A percentile compares a stretch with the other conserved stretches of the same genome.
Conservation (phyloP, 2,329 filamentous ascomycete species). For the Ambrosiella xylebori region DNA sequence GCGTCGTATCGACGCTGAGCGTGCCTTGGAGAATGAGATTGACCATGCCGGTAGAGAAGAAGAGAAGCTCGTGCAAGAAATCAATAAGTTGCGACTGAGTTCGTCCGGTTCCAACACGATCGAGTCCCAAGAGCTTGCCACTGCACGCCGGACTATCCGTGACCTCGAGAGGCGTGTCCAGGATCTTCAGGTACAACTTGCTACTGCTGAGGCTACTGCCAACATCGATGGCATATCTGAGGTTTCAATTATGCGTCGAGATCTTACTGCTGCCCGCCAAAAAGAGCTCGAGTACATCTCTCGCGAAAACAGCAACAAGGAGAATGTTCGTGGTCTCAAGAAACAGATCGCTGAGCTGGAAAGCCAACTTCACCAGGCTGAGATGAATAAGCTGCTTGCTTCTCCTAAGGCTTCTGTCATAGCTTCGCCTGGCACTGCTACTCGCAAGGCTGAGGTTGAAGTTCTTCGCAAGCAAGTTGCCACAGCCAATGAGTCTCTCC, state of each 20-base stretch:
- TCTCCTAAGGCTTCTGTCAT: background rate
- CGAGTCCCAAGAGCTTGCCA: conserved; percentile 36
- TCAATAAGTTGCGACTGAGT: conserved; percentile 31
- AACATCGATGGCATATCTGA: conserved; percentile 31
- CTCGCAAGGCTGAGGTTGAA: conserved; percentile 38
- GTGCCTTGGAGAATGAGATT: conserved; percentile 47
- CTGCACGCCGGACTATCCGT: conserved; percentile 44
- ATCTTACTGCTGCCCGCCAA: conserved; percentile 45
- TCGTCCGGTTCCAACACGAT: conserved; percentile 26
- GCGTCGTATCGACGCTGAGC: conserved; percentile 41
- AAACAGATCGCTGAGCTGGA: conserved; percentile 50
- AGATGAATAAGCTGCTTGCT: conserved; percentile 29
- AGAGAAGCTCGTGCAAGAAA: conserved; percentile 38
- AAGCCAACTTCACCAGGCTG: conserved; percentile 46
- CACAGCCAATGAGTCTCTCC: conserved; percentile 39
- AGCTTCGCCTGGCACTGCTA: conserved; percentile 28
- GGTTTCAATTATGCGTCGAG: conserved; percentile 42
- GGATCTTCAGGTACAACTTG: conserved; percentile 32
- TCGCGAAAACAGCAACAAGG: conserved; percentile 47
- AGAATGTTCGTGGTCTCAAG: conserved; percentile 44
- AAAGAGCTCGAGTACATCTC: conserved; percentile 48
- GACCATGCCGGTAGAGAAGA: conserved; percentile 50
- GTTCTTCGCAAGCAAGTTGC: conserved; percentile 44
- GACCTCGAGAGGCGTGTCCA: conserved; percentile 46
- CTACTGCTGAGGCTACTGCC: conserved; percentile 20